Base-by-base conservation (phyloP, 768 basidiomycete genomes). In the Pholiota microspora region DNA sequence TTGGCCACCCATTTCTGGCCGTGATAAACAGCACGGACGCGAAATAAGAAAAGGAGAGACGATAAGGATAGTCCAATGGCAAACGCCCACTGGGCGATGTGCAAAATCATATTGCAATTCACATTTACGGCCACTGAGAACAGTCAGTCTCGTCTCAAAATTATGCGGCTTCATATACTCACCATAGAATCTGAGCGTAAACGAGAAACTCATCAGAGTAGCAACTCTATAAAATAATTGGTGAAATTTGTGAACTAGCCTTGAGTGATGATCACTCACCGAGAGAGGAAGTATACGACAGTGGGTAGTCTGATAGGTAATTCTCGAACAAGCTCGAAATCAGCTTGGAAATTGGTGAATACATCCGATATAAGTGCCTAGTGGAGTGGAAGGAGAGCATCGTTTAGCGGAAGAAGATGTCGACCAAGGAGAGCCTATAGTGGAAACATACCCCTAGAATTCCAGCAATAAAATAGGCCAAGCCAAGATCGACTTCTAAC, bases 11-110 rank as follows among this genome's bases (percentile, higher is more conserved):
- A 44, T 45, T 51, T 54, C 7, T 62, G 58, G 15, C 58, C 52
- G 7, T 48, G 35, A 24, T 55, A 68, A 3, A 68, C 45, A 1
- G 67, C 62, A 2, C 47, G 54, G 6, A 65, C 59, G 4, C 67
- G 68, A 29, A 62, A 59, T 55, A 65, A 62, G 52, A 69, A 68
- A 12, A 68, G 62, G 27, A 65, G 59, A 12, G 64, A n/a, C 4
- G 35, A n/a, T 16, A 36, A 13, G 35, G 35, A 36, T 15, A 36
- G 13, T 6, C 35, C n/a, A 13, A 36, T n/a, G n/a, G n/a, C 35
- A 16, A 36, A 36, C n/a, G 35, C 7, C 35, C 35, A 36, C 10
- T n/a, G 35, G 5, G 9, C 18, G 4, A 16, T 18, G n/a, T 8
- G 35, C n/a, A 36, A 36, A 1, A 16, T 6, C 1, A 16, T 16